Base-by-base conservation (phyloP, 1,284 basidiomycete genomes). In the Rhodotorula glutinis region DNA sequence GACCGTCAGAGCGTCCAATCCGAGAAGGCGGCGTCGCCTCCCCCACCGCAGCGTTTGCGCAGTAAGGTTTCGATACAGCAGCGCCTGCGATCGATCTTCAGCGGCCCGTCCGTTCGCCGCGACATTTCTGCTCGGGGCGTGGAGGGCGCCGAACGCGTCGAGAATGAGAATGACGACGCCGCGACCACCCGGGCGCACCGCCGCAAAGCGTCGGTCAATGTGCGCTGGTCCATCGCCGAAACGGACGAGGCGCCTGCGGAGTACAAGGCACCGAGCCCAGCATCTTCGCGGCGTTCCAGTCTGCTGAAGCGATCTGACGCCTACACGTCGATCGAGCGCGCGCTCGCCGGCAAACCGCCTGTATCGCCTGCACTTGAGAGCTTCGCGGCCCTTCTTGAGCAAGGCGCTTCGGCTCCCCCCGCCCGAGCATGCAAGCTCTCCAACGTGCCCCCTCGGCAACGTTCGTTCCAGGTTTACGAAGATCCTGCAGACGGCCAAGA, bases 271-370 rank as follows among this genome's bases (percentile, higher is more conserved):
- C 19, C 67, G 11, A 53, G 57, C 46, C 60, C 53, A 0, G 38
- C 60, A 13, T 38, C 47, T 10, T 59, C 58, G 8, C 7, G n/a
- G 3, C 46, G 27, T 1, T 27, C 44, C 25, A 54, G 41, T 59
- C 21, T 27, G 29, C 64, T 69, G 25, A 69, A 60, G 44, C 52
- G 67, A 21, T 69, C 67, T 40, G 52, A 30, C 17, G 67, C 58
- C 2, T 63, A 65, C 52, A 47, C 47, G 25, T 66, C 67, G 11
- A 41, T 69, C 53, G 54, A 49, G 3, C 57, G 63, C 25, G 63
- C 63, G 13, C 49, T 65, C 23, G 29, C 49, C 14, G 63, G 54
- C 3, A 25, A 47, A 29, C 43, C 51, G 2, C 63, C 67, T 30
- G 49, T 57, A 23, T 38, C 56, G 16, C 58, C 63, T 1, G 54